Percentiles rank a stretch among this genome's conserved stretches.
Conservation (phyloP, 768 basidiomycete species). For the Amanita pallidorosea region DNA sequence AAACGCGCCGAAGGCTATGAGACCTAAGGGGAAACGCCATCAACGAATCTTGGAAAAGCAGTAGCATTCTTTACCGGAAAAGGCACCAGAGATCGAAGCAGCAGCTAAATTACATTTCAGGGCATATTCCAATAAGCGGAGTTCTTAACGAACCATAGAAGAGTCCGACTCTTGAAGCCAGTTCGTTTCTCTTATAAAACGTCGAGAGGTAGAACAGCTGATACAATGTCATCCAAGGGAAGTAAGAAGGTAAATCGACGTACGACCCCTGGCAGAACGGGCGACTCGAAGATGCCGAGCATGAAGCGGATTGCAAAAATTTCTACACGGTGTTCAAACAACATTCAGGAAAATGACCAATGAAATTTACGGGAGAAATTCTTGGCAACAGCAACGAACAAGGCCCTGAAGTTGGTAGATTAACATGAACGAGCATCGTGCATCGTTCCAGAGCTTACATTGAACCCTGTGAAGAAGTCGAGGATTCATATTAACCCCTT, state of each 20-base stretch:
- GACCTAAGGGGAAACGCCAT: slow-evolving; percentile 15
- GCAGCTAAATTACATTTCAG: slow-evolving; percentile 18
- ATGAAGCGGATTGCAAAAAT: slow-evolving; percentile 39
- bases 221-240: not conserved
- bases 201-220: slow-evolving; percentile 38
- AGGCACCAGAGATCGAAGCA: slow-evolving; percentile 35
- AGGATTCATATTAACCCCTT: not conserved
- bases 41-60: not conserved
- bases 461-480: slow-evolving; percentile 20
- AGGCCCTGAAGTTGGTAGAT: slow-evolving; percentile 20
- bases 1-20: slow-evolving; percentile 43
- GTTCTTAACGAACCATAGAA: slow-evolving; percentile 30
- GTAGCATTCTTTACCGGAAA: slow-evolving; percentile 22
- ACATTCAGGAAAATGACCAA: not conserved
- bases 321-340: slow-evolving; percentile 14
- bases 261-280: slow-evolving; percentile 35
- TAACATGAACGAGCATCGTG: not conserved
- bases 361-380: slow-evolving; percentile 30
- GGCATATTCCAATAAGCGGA: not conserved
- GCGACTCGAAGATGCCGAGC: slow-evolving; percentile 39
- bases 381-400: slow-evolving; percentile 32
- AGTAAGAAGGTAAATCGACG: not conserved
- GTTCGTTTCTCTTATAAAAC: slow-evolving; percentile 39
- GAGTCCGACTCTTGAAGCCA: slow-evolving; percentile 37
- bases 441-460: slow-evolving; percentile 18